Percentiles rank a stretch among this genome's conserved stretches.
phyloP scores from a whole-genome alignment of 805 yeast species.

The Lipomyces yamanashiensis region DNA sequence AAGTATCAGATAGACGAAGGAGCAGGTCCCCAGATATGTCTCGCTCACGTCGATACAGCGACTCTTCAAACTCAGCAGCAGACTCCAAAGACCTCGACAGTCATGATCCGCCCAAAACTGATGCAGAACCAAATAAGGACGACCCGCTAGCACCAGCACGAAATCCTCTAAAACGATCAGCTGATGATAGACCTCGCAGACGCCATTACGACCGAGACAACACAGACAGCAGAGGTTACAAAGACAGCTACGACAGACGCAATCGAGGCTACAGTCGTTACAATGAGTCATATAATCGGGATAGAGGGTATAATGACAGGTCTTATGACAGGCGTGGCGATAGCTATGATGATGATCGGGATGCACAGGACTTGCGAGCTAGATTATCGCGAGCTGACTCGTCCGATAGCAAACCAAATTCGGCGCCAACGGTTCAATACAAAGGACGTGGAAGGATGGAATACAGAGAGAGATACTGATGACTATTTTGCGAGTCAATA shows the following conservation, averaged over 20 bases:
- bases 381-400: background rate
- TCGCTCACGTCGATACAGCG: background rate
- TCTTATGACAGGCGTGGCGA: conserved; percentile 1
- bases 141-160: background rate
- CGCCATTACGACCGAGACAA: background rate
- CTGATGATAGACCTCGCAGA: background rate
- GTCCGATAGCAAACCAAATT: background rate
- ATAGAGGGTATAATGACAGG: background rate
- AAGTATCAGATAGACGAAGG: background rate
- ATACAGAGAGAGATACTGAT: conserved; percentile 20
- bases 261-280: background rate
- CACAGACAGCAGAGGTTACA: background rate
- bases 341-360: background rate
- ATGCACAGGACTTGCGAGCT: background rate
- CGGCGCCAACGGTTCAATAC: conserved; percentile 16
- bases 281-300: background rate
- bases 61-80: background rate
- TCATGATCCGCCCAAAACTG: background rate
- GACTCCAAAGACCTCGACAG: background rate
- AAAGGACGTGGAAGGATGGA: conserved; percentile 30
- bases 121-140: background rate
- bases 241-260: background rate
- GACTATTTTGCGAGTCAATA: background rate
- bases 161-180: background rate
- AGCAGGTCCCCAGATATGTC: background rate